These are phyloP conservation scores for Boletus subcaerulescens DNA, from an alignment of 768 basidiomycete genomes.

Conservation along the genomic window DNA sequence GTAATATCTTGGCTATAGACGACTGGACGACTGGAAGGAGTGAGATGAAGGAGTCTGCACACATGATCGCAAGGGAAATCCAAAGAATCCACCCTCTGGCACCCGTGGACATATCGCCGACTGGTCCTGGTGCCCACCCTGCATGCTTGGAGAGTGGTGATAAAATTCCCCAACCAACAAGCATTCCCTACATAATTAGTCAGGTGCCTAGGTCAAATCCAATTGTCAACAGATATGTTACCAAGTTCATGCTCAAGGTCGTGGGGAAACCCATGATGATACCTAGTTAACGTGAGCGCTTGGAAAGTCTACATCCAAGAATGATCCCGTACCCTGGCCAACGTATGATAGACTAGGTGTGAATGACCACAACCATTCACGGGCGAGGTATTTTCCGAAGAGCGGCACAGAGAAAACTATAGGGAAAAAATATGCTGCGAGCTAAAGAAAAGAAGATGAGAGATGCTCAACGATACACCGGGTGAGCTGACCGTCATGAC, in stretches of 20 bases:
- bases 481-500: conserved; percentile 63
- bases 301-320: not conserved
- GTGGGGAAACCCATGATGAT: conserved; percentile 99
- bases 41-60: conserved; percentile 84
- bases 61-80: conserved; percentile 94
- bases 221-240: conserved; percentile 32
- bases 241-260: conserved; percentile 89
- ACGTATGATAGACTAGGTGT: conserved; percentile 90
- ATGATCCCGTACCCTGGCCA: conserved; percentile 63
- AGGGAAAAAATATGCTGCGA: conserved; percentile 87
- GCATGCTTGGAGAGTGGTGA: conserved; percentile 78
- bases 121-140: conserved; percentile 94
- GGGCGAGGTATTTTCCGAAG: conserved; percentile 80
- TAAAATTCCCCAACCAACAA: conserved; percentile 95
- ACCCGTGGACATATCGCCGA: conserved; percentile 81
- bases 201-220: not conserved
- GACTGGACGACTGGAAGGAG: conserved; percentile 72
- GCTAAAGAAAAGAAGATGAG: conserved; percentile 39
- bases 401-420: conserved; percentile 83
- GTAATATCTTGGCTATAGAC: conserved; percentile 39
- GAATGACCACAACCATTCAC: conserved; percentile 91
- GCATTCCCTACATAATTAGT: conserved; percentile 66
- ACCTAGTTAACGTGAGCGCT: conserved; percentile 40
- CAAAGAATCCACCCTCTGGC: conserved; percentile 98
- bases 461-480: not conserved